Evolutionary conservation across 2,329 filamentous ascomycete species (phyloP), one percentile per base, ranked within the genome.

Genomic region (Alternaria solani): DNA sequence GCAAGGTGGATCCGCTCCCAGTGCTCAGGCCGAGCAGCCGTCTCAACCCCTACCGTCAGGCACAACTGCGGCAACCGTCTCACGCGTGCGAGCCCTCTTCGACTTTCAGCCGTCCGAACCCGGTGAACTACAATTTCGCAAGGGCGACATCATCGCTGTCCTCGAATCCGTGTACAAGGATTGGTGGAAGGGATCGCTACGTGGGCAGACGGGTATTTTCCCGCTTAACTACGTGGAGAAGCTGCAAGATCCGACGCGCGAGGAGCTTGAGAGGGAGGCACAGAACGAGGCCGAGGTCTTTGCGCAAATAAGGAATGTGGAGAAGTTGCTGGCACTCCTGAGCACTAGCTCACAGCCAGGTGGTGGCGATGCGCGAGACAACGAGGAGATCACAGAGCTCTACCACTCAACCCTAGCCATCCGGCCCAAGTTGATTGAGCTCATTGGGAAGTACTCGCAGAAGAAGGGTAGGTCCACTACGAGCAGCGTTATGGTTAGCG

Each of bases 211-310:
- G 7, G 95, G 95, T 70, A 99, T 99, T 66, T 99, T 99, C 80
- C 95, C 95, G 7, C 86, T 99, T 66, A 99, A 99, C 81, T 99
- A 99, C 75, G 95, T 99, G 16, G 95, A 99, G 82, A 99, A 99
- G 80, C 84, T 99, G 65, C 89, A 94, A 56, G 95, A 99, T 74
- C 95, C 95, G 5, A 98, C 95, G 0, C 89, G 90, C 18, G 94
- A 98, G 69, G 95, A 99, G 83, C 80, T 99, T 68, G 93, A 97
- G 80, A 88, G 92, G 57, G 95, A 99, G 81, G 94, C 95, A 3
- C 92, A 97, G 76, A 98, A 97, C 90, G 95, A 99, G 80, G 85
- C 86, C 1, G 90, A 92, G 65, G 90, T 92, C 2, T 92, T 92
- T 79, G 88, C 87, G 2, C 88, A 92, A 75, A 91, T 92, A 62